phyloP scores from a whole-genome alignment of 1,139 yeast genomes.

The Fermentozyma sake region DNA sequence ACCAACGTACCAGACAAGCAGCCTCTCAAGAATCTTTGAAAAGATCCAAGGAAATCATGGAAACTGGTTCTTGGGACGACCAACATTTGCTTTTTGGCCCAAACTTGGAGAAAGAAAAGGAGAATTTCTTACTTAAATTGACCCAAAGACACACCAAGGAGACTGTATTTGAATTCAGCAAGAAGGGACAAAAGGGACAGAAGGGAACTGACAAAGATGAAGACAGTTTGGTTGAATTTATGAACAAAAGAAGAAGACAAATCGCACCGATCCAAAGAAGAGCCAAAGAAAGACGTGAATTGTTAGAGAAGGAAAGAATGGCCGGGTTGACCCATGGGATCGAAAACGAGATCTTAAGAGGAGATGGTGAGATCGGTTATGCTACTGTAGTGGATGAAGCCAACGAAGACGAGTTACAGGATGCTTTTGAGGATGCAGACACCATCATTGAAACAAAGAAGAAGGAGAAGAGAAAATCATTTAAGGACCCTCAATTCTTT shows the following conservation, averaged over 20 bases:
- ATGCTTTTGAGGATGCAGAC: slow-evolving; percentile 52
- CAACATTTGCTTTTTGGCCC: slow-evolving; percentile 76
- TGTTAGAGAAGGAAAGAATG: slow-evolving; percentile 67
- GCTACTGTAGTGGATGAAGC: slow-evolving; percentile 15
- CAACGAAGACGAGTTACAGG: slow-evolving; percentile 38
- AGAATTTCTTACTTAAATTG: slow-evolving; percentile 65
- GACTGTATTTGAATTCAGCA: slow-evolving; percentile 87
- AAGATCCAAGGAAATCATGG: slow-evolving; percentile 74
- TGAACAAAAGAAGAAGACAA: slow-evolving; percentile 83
- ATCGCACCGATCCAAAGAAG: slow-evolving; percentile 82
- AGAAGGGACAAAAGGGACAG: too few species aligned
- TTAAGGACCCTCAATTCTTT: slow-evolving; percentile 77
- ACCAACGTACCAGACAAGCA: slow-evolving; percentile 77
- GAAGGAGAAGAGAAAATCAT: slow-evolving; percentile 42
- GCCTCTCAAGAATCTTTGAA: slow-evolving; percentile 84
- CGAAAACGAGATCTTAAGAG: slow-evolving; percentile 66
- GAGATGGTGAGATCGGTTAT: slow-evolving; percentile 55
- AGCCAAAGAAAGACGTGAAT: slow-evolving; percentile 65
- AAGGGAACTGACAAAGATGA: slow-evolving; percentile 46
- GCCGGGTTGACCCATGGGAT: slow-evolving; percentile 73
- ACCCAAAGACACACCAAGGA: slow-evolving; percentile 69
- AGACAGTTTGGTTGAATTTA: slow-evolving; percentile 71
- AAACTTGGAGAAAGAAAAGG: slow-evolving; percentile 68
- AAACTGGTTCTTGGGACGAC: slow-evolving; percentile 80
- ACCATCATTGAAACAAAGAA: slow-evolving; percentile 31